Base-by-base conservation (phyloP, 2,329 filamentous ascomycete species). In the Colletotrichum brevisporum region DNA sequence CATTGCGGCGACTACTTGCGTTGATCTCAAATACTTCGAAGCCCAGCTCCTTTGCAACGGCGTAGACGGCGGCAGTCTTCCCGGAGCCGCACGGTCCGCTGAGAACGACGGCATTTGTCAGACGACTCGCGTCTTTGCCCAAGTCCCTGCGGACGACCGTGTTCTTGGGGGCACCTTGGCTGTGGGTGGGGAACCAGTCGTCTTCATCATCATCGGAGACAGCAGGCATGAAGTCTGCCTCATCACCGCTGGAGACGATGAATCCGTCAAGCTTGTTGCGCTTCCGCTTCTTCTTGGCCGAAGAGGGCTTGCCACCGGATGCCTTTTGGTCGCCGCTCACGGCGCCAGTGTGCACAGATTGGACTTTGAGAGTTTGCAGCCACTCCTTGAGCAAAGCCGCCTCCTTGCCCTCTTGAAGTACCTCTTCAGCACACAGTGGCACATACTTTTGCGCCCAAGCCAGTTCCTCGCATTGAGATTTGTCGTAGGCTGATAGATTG, bases 1-100 rank as follows among this genome's bases (percentile, higher is more conserved):
- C 95, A 76, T 90, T 97, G 71, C 96, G 88, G 58, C 95, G 90
- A 73, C 89, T 94, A 69, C 94, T 90, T 0, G 95, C 83, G 75
- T 97, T 97, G 76, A 99, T 94, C 79, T 99, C 96, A 73, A 99
- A 99, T 1, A 99, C 88, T 75, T 97, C 95, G 76, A 97, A 98
- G 1, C 89, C 94, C 16, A 98, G 85, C 80, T 99, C 95, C 75
- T 93, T 95, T 5, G 96, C 95, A 50, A 95, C 92, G 4, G 96
- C 96, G 78, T 97, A 95, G 0, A 98, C 92, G 1, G 94, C 90
- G 6, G 97, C 95, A 13, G 95, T 97, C 82, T 99, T 99, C 3
- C 96, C 97, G 77, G 92, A 95, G 0, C 96, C 96, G 73, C 93
- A 87, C 3, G 95, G 94, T 0, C 96, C 96, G 75, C 94, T 98